Evolutionary conservation across 108 stramenopile genomes (phyloP).

Genomic region (Fistulifera pelliculosa): DNA sequence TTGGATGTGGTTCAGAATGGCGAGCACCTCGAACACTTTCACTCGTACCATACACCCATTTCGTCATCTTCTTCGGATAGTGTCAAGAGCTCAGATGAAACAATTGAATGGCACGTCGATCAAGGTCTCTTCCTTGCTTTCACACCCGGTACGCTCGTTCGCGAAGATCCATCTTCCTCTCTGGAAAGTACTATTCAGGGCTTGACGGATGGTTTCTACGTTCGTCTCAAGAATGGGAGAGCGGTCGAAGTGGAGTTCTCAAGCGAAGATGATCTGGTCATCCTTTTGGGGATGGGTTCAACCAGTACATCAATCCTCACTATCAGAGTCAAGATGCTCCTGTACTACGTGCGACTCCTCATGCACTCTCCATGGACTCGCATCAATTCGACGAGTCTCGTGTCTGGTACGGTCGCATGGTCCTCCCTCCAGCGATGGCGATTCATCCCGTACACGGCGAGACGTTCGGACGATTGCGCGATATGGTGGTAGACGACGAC

Average conservation of each 20-base stretch:
- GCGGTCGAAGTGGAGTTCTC: conserved; percentile 38
- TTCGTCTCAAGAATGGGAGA: conserved; percentile 34
- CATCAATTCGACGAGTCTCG: conserved; percentile 21
- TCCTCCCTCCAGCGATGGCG: conserved; percentile 63
- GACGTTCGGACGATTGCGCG: conserved; percentile 56
- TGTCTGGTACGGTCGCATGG: conserved; percentile 85
- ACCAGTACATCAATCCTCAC: conserved; percentile 46
- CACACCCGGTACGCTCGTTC: conserved; percentile 6
- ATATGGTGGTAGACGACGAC: conserved; percentile 24
- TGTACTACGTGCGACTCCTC: conserved; percentile 56
- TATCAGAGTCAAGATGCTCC: conserved; percentile 7
- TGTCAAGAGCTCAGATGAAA: conserved; percentile 6
- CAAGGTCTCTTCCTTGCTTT: conserved; percentile 13
- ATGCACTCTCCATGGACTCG: conserved; percentile 34
- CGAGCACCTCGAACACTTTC: conserved; percentile 82
- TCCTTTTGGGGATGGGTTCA: conserved; percentile 82
- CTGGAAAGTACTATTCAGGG: background rate
- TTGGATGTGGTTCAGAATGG: conserved; percentile 42
- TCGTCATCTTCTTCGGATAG: background rate
- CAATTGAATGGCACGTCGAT: conserved; percentile 70
- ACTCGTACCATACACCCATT: conserved; percentile 40
- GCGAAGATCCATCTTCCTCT: background rate
- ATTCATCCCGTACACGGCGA: conserved; percentile 20
- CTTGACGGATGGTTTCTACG: conserved; percentile 21
- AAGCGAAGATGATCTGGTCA: conserved; percentile 47